Base-by-base conservation (phyloP, 2,329 filamentous ascomycete genomes). In the Epichloe sibirici region DNA sequence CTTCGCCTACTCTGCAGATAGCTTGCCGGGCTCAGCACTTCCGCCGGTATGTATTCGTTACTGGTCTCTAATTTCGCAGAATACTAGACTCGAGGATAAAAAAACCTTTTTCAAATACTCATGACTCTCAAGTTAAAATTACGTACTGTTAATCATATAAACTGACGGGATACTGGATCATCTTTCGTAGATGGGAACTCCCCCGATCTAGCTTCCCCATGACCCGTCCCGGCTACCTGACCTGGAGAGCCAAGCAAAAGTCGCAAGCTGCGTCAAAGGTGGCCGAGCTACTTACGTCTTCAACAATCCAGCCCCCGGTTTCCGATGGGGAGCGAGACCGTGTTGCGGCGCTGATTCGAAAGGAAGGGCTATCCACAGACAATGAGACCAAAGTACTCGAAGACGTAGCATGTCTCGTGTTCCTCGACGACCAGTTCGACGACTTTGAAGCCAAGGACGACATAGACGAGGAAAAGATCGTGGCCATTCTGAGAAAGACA, bases 21-120 rank as follows among this genome's bases (percentile, higher is more conserved):
- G 89, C 89, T 17, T 85, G 90, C 58, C 83, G 88, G 58, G 88
- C 88, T 11, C 89, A 94, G 66, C 89, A 95, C 67, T 87, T 94
- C 61, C 79, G 83, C 51, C 82, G 87, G 69, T 77, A 58, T 11
- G 31, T 31, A 31, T 31, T 11, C 31, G 31, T 31, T 31, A 31
- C 9, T 11, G 31, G 9, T 31, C 9, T 4, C 9, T 31, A 4
- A 11, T 11, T 4, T 11, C 31, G 31, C 31, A 3, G 8, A 9
- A 31, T 31, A 11, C 28, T 4, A 3, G 31, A 31, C 31, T 31
- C 9, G 31, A 31, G 4, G 31, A 31, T 31, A 4, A 31, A 9
- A 2, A 4, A 11, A 11, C 3, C 9, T 31, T 11, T 31, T 31
- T 11, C 31, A 11, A 11, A 31, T 31, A 31, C 3, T 8, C 31